Conservation (phyloP, 345 rosid genomes). For the Eucalyptus virginea region DNA sequence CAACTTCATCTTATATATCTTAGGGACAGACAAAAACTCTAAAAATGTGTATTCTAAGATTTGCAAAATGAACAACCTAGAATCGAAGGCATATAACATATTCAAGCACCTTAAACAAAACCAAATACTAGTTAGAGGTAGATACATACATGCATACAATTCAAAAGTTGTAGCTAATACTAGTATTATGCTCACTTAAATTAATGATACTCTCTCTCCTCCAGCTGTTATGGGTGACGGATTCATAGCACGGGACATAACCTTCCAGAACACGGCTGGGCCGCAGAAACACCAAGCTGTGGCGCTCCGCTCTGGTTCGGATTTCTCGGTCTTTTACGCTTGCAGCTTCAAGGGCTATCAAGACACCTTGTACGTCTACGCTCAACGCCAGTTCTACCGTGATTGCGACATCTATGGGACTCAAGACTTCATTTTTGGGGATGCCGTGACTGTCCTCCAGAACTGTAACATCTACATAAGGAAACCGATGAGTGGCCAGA, state of each 20-base stretch:
- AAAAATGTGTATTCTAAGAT: not conserved
- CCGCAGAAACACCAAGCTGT: slow-evolving; percentile 80
- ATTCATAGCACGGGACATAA: slow-evolving; percentile 69
- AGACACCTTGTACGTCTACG: slow-evolving; percentile 75
- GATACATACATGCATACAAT: not conserved
- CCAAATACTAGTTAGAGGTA: not conserved
- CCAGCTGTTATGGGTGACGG: slow-evolving; percentile 59
- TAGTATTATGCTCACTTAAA: not conserved
- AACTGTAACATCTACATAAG: slow-evolving; percentile 53
- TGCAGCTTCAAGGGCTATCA: slow-evolving; percentile 91
- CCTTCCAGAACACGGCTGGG: slow-evolving; percentile 87
- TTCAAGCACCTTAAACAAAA: not conserved
- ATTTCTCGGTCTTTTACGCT: slow-evolving; percentile 59
- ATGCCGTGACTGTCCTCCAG: slow-evolving; percentile 51
- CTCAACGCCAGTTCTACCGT: slow-evolving; percentile 78
- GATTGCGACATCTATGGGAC: slow-evolving; percentile 70
- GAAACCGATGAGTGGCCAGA: slow-evolving; percentile 36
- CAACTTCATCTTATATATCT: not conserved
- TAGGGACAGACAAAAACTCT: not conserved
- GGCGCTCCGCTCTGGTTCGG: slow-evolving; percentile 77
- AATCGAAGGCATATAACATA: not conserved
- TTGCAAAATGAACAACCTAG: not conserved
- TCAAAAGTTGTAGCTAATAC: not conserved
- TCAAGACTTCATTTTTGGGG: slow-evolving; percentile 72
- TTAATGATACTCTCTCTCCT: no score